Evolutionary conservation across 768 basidiomycete genomes (phyloP).

Genomic region (Boletellus sp.): DNA sequence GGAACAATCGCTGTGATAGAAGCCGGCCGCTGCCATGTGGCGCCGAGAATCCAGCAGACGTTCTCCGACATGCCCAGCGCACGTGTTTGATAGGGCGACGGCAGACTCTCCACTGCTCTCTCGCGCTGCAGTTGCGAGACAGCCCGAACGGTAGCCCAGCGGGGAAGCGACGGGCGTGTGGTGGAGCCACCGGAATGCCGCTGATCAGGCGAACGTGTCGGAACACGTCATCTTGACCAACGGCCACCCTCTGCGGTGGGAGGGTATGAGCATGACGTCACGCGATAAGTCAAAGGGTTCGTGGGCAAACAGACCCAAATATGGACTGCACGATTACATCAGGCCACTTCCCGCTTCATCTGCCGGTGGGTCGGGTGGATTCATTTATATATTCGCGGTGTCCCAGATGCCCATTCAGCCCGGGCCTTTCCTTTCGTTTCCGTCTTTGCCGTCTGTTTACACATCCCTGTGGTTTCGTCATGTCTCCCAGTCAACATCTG

Average conservation of each 20-base stretch:
- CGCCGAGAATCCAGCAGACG: constrained; percentile 1
- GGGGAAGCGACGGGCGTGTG: too few relatives aligned
- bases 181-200: too few relatives aligned
- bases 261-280: constrained; percentile 25
- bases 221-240: background rate
- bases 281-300: constrained; percentile 1
- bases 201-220: background rate
- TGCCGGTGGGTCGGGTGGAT: background rate
- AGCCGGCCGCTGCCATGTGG: background rate
- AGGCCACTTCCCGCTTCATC: background rate
- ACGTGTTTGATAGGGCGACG: background rate
- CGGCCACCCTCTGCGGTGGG: background rate
- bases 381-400: constrained; percentile 14
- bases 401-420: background rate
- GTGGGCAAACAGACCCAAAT: constrained; percentile 12
- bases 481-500: constrained; percentile 21
- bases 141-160: too few relatives aligned
- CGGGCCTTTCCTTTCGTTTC: background rate
- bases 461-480: constrained; percentile 1
- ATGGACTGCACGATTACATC: background rate
- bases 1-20: background rate
- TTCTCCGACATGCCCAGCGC: constrained; percentile 7
- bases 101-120: too few relatives aligned
- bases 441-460: background rate
- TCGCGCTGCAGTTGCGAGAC: too few relatives aligned